Conservation (phyloP, 768 basidiomycete genomes). For the Gloeophyllum trabeum region DNA sequence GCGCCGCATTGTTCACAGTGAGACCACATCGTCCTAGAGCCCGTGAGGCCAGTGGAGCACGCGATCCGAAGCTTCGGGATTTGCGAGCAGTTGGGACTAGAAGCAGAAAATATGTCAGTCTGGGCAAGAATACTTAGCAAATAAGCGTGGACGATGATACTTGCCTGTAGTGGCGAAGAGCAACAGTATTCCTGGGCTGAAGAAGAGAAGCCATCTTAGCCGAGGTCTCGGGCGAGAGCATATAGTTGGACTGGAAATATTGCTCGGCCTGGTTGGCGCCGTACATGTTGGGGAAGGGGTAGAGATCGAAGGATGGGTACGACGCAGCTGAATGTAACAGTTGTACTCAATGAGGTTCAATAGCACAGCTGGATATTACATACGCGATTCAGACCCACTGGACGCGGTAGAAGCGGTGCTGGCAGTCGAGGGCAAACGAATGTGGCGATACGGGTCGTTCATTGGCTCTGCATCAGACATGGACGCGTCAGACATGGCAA, state of each 20-base stretch:
- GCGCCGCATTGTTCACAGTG: slow-evolving; percentile 85
- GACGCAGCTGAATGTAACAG: slow-evolving; percentile 19
- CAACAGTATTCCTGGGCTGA: slow-evolving; percentile 39
- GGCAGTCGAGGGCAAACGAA: slow-evolving; percentile 53
- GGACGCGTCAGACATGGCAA: slow-evolving; percentile 52
- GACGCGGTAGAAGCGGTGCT: slow-evolving; percentile 49
- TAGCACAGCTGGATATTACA: too few relatives aligned
- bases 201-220: slow-evolving; percentile 46
- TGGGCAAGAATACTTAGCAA: too few relatives aligned
- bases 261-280: slow-evolving; percentile 37
- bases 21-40: slow-evolving; percentile 77
- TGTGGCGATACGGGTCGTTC: slow-evolving; percentile 40
- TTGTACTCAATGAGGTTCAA: too few relatives aligned
- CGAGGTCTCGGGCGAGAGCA: slow-evolving; percentile 24
- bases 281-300: slow-evolving; percentile 38
- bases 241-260: slow-evolving; percentile 16
- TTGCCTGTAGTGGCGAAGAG: slow-evolving; percentile 66
- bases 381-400: too few relatives aligned
- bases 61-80: slow-evolving; percentile 78
- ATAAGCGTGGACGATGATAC: too few relatives aligned
- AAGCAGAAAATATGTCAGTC: not conserved
- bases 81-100: slow-evolving; percentile 59
- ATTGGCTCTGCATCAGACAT: slow-evolving; percentile 44
- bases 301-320: slow-evolving; percentile 55
- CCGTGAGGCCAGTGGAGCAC: slow-evolving; percentile 57